A percentile compares a stretch with the other conserved stretches of the same genome.
These are phyloP conservation scores for Murraya koenigii DNA, from an alignment of 345 rosid genomes.

Conservation along the genomic window DNA sequence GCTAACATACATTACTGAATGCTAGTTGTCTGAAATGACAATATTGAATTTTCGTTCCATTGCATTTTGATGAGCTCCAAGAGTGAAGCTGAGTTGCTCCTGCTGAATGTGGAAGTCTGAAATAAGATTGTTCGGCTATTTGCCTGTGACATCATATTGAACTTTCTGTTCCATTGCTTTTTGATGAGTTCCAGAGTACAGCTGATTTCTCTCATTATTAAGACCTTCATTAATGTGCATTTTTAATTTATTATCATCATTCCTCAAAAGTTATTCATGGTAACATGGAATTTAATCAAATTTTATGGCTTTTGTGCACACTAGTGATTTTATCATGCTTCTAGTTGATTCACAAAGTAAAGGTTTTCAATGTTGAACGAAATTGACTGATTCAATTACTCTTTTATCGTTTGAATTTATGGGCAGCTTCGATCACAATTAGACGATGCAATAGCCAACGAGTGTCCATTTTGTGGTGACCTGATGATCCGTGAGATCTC, in stretches of 20 bases:
- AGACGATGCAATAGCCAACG: constrained; percentile 92
- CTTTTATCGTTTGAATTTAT: constrained; percentile 13
- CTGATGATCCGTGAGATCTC: constrained; percentile 84
- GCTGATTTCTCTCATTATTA: background rate
- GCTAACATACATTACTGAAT: background rate
- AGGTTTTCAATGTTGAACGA: background rate
- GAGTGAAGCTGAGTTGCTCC: background rate
- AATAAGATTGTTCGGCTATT: background rate
- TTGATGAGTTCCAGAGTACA: background rate
- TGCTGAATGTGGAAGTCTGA: background rate
- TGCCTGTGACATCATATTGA: background rate
- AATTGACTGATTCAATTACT: background rate
- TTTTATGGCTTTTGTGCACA: background rate
- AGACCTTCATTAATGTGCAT: background rate
- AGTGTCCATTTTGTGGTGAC: constrained; percentile 96
- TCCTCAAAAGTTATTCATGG: no score
- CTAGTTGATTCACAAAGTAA: background rate
- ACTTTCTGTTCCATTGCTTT: background rate
- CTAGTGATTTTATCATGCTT: background rate
- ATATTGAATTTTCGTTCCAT: background rate
- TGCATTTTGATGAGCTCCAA: background rate
- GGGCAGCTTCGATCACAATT: constrained; percentile 84
- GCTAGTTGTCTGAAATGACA: background rate
- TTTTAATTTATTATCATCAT: background rate
- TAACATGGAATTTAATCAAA: background rate